Evolutionary conservation across 169 alveolate genomes (phyloP), one percentile per base, ranked within the genome.

Genomic region (Plasmodium gallinaceum): DNA sequence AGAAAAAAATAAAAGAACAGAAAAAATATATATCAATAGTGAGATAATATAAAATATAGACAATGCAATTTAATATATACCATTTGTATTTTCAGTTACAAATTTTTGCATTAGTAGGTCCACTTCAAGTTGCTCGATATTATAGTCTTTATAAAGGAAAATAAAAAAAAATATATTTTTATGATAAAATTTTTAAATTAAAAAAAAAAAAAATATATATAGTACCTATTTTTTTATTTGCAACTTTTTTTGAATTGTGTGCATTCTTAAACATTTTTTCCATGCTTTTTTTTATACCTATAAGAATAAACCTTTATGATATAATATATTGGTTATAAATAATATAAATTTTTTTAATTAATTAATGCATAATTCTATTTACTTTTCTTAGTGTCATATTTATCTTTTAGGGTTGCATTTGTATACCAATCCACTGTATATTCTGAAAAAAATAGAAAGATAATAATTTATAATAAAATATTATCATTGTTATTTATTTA

Each of bases 21-120:
- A 51, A 14, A 46, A 46, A n/a, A 5, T 3, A 18, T 0, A 51
- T 18, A 51, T 7, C 8, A 51, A 7, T 51, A 51, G 20, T 2
- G 20, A 14, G 61, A 51, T 14, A 46, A 10, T 10, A 46, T 46
- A 51, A 51, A 51, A 51, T 51, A 51, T 51, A 51, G 8, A 7
- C 20, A 51, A 32, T 32, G 4, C 4, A 32, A 32, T 8, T 9
- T 24, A 14, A 22, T 57, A 0, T 37, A 39, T 74, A 76, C 88
- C 88, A 48, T 76, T 61, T 18, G 46, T 9, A 20, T 32, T 76
- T 18, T 76, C 88, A 43, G 26, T 76, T 16, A 76, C 69, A 39
- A 76, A 76, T 43, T 71, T n/a, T 22, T 76, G 88, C 68, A 76
- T 24, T 20, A 76, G n/a, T 14, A 76, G 66, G 43, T 76, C 88